These are phyloP conservation scores for Volvox reticuliferus DNA, from an alignment of 139 green algal species.

Conservation along the genomic window DNA sequence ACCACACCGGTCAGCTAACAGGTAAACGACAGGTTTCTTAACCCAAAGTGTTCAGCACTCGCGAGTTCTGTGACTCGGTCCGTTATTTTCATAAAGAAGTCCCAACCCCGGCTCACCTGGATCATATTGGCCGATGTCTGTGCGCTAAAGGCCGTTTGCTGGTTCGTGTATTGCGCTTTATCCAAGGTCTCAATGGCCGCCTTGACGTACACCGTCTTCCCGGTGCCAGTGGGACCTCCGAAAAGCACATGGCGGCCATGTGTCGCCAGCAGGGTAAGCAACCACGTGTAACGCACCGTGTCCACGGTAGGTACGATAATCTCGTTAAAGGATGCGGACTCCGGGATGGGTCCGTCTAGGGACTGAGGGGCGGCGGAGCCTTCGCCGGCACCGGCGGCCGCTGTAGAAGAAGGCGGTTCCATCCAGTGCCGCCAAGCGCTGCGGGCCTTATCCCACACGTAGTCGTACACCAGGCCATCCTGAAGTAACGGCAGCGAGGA, in stretches of 20 bases:
- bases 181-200: constrained; percentile 64
- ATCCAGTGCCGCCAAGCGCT: constrained; percentile 73
- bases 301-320: constrained; percentile 83
- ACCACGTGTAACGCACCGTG: constrained; percentile 74
- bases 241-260: constrained; percentile 71
- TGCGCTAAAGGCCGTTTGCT: constrained; percentile 77
- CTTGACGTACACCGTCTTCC: constrained; percentile 85
- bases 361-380: not conserved
- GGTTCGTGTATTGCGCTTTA: constrained; percentile 70
- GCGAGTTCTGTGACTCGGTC: too few relatives aligned
- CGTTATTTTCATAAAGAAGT: too few relatives aligned
- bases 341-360: constrained; percentile 35
- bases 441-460: constrained; percentile 69
- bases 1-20: too few relatives aligned
- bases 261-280: constrained; percentile 64
- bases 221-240: constrained; percentile 71
- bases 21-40: too few relatives aligned
- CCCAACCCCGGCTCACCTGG: constrained; percentile 14
- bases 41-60: too few relatives aligned
- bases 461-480: constrained; percentile 77
- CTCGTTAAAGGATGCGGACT: constrained; percentile 56
- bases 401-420: constrained; percentile 39
- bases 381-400: not conserved
- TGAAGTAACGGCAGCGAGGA: not conserved
- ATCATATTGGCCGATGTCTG: constrained; percentile 68